Evolutionary conservation across 129 eudicot genomes (phyloP).

Genomic region (Escallonia rubra): DNA sequence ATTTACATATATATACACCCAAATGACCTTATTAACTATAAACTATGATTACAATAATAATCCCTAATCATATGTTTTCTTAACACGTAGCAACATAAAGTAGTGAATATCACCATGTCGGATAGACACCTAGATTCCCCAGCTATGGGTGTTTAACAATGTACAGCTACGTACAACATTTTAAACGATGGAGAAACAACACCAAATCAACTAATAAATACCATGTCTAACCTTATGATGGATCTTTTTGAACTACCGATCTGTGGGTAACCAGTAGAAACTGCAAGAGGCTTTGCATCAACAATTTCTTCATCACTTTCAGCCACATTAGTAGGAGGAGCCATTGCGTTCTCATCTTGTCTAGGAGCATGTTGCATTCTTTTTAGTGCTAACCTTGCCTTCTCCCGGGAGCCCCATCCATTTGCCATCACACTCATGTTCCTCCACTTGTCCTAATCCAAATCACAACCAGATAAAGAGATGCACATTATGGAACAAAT

Average conservation of each 20-base stretch:
- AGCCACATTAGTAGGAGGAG: constrained; percentile 22
- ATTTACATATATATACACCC: too few species aligned
- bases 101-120: too few species aligned
- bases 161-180: too few species aligned
- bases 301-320: constrained; percentile 70
- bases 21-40: too few species aligned
- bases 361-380: constrained; percentile 54
- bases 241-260: constrained; percentile 78
- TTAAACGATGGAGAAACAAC: not conserved
- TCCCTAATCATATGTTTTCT: too few species aligned
- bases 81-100: too few species aligned
- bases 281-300: constrained; percentile 50
- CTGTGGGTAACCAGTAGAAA: constrained; percentile 70
- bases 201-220: not conserved
- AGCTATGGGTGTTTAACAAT: too few species aligned
- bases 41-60: too few species aligned
- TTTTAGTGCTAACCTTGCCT: constrained; percentile 75
- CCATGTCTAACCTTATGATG: constrained; percentile 57
- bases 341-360: constrained; percentile 55
- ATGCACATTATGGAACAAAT: too few species aligned
- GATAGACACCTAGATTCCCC: too few species aligned
- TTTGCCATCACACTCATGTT: constrained; percentile 98
- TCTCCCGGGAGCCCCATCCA: constrained; percentile 91
- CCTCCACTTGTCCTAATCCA: constrained; percentile 91
- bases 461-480: constrained; percentile 5